phyloP scores from a whole-genome alignment of 2,329 filamentous ascomycete genomes.

The Herpotrichia juniperi region DNA sequence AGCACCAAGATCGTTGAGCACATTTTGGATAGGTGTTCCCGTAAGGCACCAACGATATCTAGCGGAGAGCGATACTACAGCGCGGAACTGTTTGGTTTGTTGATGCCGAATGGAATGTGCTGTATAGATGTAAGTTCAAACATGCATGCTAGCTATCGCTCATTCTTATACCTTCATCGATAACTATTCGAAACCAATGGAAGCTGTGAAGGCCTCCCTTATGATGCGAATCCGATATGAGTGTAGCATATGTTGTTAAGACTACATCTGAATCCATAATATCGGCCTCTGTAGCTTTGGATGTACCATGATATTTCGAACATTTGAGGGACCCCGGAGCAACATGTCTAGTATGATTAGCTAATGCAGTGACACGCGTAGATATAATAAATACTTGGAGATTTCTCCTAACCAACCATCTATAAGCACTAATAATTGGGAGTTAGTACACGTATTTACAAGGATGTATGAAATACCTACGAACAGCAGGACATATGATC shows the following conservation, averaged over 20 bases:
- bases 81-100: slow-evolving; percentile 50
- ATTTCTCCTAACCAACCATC: too few relatives aligned
- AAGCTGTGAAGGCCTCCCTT: slow-evolving; percentile 40
- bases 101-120: slow-evolving; percentile 56
- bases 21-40: slow-evolving; percentile 48
- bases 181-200: slow-evolving; percentile 54
- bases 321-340: too few relatives aligned
- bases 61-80: slow-evolving; percentile 48
- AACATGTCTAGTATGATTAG: too few relatives aligned
- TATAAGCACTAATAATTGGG: too few relatives aligned
- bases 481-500: slow-evolving; percentile 52
- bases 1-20: slow-evolving; percentile 19
- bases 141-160: neutral
- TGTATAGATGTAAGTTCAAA: slow-evolving; percentile 17
- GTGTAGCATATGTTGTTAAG: slow-evolving; percentile 54
- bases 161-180: slow-evolving; percentile 54
- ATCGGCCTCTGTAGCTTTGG: too few relatives aligned
- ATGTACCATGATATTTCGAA: too few relatives aligned
- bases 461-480: slow-evolving; percentile 42
- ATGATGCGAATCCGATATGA: slow-evolving; percentile 44
- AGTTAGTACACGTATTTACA: too few relatives aligned
- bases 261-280: slow-evolving; percentile 13
- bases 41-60: slow-evolving; percentile 60
- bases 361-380: too few relatives aligned
- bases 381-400: too few relatives aligned